Evolutionary conservation across 495 filamentous ascomycete genomes (phyloP), one percentile per base, ranked within the genome.

Genomic region (Penicillium manginii): DNA sequence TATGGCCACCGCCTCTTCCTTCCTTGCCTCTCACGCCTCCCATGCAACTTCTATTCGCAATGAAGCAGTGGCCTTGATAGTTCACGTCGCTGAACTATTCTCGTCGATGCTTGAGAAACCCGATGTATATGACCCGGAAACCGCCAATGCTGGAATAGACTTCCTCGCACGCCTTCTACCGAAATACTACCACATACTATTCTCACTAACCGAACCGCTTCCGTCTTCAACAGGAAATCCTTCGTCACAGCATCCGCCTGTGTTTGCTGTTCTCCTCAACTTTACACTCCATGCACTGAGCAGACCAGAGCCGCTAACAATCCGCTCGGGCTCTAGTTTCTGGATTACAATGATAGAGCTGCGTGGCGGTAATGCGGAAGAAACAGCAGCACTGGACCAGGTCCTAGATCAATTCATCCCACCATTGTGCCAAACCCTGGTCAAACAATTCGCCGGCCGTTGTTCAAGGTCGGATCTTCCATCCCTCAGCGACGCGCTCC

Each of bases 401-500:
- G 83, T 82, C 31, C 80, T 89, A 59, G 66, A 78, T 11, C 77
- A 82, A 33, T 79, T 87, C 31, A 83, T 88, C 1, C 86, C 88
- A 0, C 74, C 82, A 14, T 66, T 91, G 21, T 78, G 83, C 40
- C 73, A 82, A 48, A 78, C 83, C 0, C 74, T 93, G 2, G 74
- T 90, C 15, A 74, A 74, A n/a, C 91, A 88, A 61, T 83, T 92
- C 52, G 85, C 87, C 14, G 93, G 93, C 2, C 82, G 82, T 35
- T 91, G 87, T 35, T 81, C 86, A 3, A 81, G 92, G 47, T 91
- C 88, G 52, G 92, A 97, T 63, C 75, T 96, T 0, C 88, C 91
- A 50, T 84, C 79, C 60, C 78, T 96, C 6, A 84, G 80, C 55
- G 90, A 93, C 46, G 90, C 90, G 26, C 79, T 97, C 17, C 89